Base-by-base conservation (phyloP, 495 filamentous ascomycete genomes). In the Podospora pseudocomata region DNA sequence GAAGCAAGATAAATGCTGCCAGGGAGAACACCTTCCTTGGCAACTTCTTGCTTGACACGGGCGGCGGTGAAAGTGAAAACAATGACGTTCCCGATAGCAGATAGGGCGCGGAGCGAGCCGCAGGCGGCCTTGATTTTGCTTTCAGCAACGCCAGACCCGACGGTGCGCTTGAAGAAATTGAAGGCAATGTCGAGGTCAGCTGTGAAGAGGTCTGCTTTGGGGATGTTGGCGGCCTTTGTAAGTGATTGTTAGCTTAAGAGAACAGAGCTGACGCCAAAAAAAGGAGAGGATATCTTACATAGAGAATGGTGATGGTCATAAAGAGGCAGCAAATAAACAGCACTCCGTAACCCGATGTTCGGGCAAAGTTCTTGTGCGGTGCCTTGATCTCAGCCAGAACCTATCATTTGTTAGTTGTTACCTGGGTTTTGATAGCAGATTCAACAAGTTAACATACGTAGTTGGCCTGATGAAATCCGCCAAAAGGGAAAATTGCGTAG, bases 331-430 rank as follows among this genome's bases (percentile, higher is more conserved):
- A 62, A 16, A 72, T 58, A n/a, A 68, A 18, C 1, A 54, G 60
- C 72, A 59, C 84, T 82, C 82, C 81, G 82, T 60, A 82, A 88
- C 88, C 0, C 85, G 66, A 68, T 0, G 64, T 30, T 27, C 54
- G 16, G 23, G 71, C 71, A 67, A 73, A 73, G 68, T 73, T 70
- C 54, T 55, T 53, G 3, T 68, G 65, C 15, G 71, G 71, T 23
- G 70, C 23, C 4, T 49, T 54, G 32, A 73, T 73, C 26, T 73
- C 71, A 19, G 71, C 68, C 13, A 70, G 65, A 13, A 72, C 70
- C 70, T 72, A 53, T 49, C 9, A 3, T 16, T 49, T 13, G 39
- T 49, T 3, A 49, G 39, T 11, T 49, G 2, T 11, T 11, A 39
- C 34, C 23, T 23, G 34, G 3, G 7, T 13, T 13, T 13, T 6